Percentiles rank a stretch among this genome's conserved stretches.
Evolutionary conservation across 805 yeast genomes (phyloP).

Genomic region (Saccharomycopsis fermentans): DNA sequence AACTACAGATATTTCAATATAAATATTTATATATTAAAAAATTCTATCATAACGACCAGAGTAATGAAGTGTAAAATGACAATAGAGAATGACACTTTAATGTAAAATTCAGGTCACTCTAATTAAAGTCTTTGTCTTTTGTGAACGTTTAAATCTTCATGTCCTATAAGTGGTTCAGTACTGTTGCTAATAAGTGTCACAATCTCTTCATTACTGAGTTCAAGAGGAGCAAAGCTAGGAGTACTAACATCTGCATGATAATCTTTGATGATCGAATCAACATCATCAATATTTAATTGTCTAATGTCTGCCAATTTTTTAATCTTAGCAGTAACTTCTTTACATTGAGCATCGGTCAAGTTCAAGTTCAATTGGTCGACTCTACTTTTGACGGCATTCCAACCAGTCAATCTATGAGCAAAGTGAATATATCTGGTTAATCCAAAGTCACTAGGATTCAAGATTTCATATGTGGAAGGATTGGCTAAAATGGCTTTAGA

Average conservation of each 20-base stretch:
- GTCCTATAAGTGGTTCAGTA: background rate
- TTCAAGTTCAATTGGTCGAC: conserved; percentile 92
- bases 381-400: conserved; percentile 98
- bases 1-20: background rate
- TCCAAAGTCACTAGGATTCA: conserved; percentile 92
- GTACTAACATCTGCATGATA: conserved; percentile 70
- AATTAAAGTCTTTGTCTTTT: background rate
- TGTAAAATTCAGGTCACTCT: background rate
- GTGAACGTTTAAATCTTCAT: background rate
- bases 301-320: conserved; percentile 92
- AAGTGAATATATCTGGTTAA: conserved; percentile 93
- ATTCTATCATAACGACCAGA: background rate
- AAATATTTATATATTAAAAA: background rate
- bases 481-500: conserved; percentile 98
- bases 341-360: conserved; percentile 84
- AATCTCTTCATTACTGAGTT: conserved; percentile 11
- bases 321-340: conserved; percentile 89
- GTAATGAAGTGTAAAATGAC: background rate
- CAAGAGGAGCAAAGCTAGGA: conserved; percentile 32
- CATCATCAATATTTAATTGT: conserved; percentile 91
- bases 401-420: conserved; percentile 95
- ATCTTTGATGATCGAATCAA: conserved; percentile 91
- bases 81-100: background rate
- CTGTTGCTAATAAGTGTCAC: background rate
- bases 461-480: conserved; percentile 97